Base-by-base conservation (phyloP, 2,329 filamentous ascomycete genomes). In the Didymella sp. region DNA sequence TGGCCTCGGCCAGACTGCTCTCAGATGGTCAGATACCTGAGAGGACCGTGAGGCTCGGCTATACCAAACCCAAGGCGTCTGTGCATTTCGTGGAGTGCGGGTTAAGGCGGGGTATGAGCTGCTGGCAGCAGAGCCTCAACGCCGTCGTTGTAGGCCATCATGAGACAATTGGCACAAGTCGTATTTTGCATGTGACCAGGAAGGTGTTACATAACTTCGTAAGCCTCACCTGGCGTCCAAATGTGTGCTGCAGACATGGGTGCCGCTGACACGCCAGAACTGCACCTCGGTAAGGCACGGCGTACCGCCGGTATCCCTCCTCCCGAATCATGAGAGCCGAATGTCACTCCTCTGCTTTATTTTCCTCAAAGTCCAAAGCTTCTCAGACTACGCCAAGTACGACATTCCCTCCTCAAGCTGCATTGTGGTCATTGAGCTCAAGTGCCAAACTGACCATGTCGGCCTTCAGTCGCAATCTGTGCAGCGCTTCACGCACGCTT, bases 381-480 rank as follows among this genome's bases (percentile, higher is more conserved):
- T 49, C 45, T 56, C 58, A 52, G 60, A 62, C 57, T 63, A 33
- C 67, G 64, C 64, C 65, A 69, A 75, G 72, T 74, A 69, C 71
- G 72, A 67, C 66, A 64, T 51, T 68, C 69, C 67, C 65, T 67
- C 59, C 51, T 60, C 62, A 41, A 71, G 69, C 72, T 72, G 58
- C 61, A 66, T 68, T 71, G 64, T 69, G 60, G 63, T 69, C 61
- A 66, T 67, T 64, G 59, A 61, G 65, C 61, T 65, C 71, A 66
- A 67, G 62, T 71, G 73, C 73, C 73, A 75, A 76, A 74, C 64
- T 64, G 64, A 70, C 50, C 61, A 77, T 77, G 75, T 76, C 75
- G 69, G 68, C 74, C 70, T 73, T 77, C 73, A 76, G 74, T 73
- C 75, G 75, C 69, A 76, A 72, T 63, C 63, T 77, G 58, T 76